These are phyloP conservation scores for Pseudoperonospora humuli DNA, from an alignment of 352 stramenopile species.

Conservation along the genomic window DNA sequence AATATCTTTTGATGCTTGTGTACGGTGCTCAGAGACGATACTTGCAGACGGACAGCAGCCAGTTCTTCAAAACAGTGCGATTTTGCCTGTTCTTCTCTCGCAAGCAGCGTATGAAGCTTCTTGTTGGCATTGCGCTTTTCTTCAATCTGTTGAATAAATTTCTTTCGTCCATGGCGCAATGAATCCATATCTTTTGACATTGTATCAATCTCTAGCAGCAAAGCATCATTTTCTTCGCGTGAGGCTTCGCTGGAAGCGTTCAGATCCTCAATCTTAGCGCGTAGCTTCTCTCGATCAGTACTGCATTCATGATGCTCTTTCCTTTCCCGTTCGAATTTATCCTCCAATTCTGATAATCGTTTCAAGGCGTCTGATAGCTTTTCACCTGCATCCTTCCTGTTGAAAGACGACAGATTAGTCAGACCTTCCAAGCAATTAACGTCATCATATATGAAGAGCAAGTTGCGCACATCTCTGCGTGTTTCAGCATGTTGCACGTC, in stretches of 20 bases:
- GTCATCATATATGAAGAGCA: neutral
- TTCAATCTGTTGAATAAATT: slow-evolving; percentile 65
- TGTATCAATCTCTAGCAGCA: slow-evolving; percentile 65
- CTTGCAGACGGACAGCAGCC: slow-evolving; percentile 54
- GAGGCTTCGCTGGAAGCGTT: slow-evolving; percentile 40
- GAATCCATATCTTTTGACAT: slow-evolving; percentile 54
- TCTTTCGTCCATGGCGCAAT: slow-evolving; percentile 58
- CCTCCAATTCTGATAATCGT: slow-evolving; percentile 28
- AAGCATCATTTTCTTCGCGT: slow-evolving; percentile 68
- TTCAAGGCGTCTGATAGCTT: slow-evolving; percentile 23
- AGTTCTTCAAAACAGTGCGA: slow-evolving; percentile 72
- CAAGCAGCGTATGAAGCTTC: slow-evolving; percentile 58
- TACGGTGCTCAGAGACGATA: slow-evolving; percentile 61
- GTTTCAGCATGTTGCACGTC: slow-evolving; percentile 27
- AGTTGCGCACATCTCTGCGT: slow-evolving; percentile 25
- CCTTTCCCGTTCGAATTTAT: slow-evolving; percentile 27
- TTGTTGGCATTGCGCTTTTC: slow-evolving; percentile 71
- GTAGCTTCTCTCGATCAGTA: slow-evolving; percentile 27
- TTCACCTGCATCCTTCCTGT: slow-evolving; percentile 30
- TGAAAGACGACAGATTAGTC: slow-evolving; percentile 1
- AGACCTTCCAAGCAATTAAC: slow-evolving; percentile 4
- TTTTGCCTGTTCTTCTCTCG: slow-evolving; percentile 63
- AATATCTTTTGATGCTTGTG: slow-evolving; percentile 73
- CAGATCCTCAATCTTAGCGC: slow-evolving; percentile 39
- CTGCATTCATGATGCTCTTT: slow-evolving; percentile 22